phyloP scores from a whole-genome alignment of 2,329 filamentous ascomycete genomes.

The Penicillium sp. region DNA sequence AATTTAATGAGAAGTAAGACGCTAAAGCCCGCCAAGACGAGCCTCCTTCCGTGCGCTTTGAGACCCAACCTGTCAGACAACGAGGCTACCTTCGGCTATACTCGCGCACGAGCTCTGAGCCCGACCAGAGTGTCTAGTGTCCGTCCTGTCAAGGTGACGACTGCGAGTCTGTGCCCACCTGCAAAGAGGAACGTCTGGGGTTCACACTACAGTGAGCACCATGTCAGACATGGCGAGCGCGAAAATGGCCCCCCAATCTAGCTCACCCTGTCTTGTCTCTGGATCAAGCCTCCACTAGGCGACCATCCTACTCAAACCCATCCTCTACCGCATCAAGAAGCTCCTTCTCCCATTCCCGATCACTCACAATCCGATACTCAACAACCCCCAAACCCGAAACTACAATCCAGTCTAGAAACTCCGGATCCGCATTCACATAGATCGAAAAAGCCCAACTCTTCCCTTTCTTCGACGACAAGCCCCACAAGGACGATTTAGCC shows the following conservation, averaged over 20 bases:
- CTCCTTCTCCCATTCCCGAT: not conserved
- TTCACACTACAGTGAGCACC: not conserved
- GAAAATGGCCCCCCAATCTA: no score
- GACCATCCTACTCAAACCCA: not conserved
- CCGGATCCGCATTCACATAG: not conserved
- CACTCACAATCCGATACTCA: not conserved
- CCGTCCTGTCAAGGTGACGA: not conserved
- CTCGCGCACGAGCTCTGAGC: not conserved
- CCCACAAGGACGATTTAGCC: not conserved
- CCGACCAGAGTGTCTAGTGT: not conserved
- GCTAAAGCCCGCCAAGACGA: not conserved
- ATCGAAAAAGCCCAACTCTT: not conserved
- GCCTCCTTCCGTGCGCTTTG: not conserved
- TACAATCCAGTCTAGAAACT: not conserved
- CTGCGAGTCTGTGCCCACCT: not conserved
- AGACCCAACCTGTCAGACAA: not conserved
- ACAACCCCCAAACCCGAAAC: not conserved
- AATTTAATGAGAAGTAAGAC: not conserved
- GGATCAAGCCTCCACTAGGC: no score
- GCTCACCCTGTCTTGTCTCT: no score
- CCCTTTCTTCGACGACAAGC: not conserved
- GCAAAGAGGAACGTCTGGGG: not conserved
- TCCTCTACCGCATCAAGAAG: not conserved
- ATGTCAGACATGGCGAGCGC: no score
- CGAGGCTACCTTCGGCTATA: not conserved